Percentiles rank a stretch among this genome's conserved stretches.
Conservation (phyloP, 495 filamentous ascomycete genomes). For the Penicillium cosmopolitanum region DNA sequence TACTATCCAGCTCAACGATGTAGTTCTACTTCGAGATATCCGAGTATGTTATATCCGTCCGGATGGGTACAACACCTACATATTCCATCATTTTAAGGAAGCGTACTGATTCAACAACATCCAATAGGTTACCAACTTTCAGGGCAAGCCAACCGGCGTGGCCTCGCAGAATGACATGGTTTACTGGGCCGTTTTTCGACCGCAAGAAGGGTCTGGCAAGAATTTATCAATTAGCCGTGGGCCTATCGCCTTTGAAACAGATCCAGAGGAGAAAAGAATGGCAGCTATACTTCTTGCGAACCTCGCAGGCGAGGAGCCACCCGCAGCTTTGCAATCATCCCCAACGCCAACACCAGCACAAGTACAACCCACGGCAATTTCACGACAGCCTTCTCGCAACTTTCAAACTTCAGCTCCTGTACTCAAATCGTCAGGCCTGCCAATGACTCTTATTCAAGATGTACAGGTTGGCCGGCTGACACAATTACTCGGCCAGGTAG, state of each 20-base stretch:
- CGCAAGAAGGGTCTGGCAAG: conserved; percentile 28
- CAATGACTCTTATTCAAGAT: conserved; percentile 69
- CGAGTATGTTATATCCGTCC: conserved; percentile 33
- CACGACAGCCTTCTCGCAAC: conserved; percentile 5
- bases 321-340: conserved; percentile 3
- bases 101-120: not conserved
- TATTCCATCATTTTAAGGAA: not conserved
- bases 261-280: conserved; percentile 30
- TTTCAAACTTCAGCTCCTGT: conserved; percentile 18
- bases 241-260: conserved; percentile 34
- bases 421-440: conserved; percentile 31
- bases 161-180: conserved; percentile 34
- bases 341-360: not conserved
- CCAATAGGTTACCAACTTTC: conserved; percentile 29
- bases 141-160: conserved; percentile 31
- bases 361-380: not conserved
- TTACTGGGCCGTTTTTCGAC: conserved; percentile 44
- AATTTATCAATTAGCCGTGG: conserved; percentile 33
- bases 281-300: conserved; percentile 36
- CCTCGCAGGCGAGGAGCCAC: conserved; percentile 13
- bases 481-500: conserved; percentile 77
- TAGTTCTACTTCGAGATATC: conserved; percentile 49
- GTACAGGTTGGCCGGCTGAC: conserved; percentile 58
- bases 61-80: not conserved
- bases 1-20: conserved; percentile 44